Percentiles rank a stretch among this genome's conserved stretches.
Evolutionary conservation across 2,329 filamentous ascomycete species (phyloP).

Genomic region (Thelonectria rubi): DNA sequence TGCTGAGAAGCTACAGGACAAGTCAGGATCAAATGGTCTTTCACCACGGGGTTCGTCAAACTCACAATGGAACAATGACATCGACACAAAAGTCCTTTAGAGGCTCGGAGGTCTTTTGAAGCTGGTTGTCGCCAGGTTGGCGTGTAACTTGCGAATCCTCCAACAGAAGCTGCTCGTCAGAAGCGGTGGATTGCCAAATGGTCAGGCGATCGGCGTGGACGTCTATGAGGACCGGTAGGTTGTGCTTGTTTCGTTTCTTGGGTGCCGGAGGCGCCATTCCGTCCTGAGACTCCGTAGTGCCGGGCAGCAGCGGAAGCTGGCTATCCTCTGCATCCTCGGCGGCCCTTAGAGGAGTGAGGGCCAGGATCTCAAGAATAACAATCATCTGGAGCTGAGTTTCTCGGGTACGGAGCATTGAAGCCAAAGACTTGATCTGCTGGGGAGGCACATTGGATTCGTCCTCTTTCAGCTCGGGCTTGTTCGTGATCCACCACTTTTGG

Average conservation of each 20-base stretch:
- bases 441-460: conserved; percentile 58
- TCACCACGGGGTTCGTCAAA: conserved; percentile 13
- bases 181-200: conserved; percentile 83
- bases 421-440: conserved; percentile 67
- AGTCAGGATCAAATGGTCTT: conserved; percentile 46
- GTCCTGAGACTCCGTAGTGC: conserved; percentile 47
- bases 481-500: conserved; percentile 74
- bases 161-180: conserved; percentile 63
- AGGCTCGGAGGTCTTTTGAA: conserved; percentile 63
- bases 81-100: conserved; percentile 82
- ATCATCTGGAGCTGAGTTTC: conserved; percentile 86
- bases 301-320: conserved; percentile 57
- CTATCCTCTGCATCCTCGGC: conserved; percentile 53
- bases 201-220: conserved; percentile 80
- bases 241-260: conserved; percentile 70
- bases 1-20: conserved; percentile 69
- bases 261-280: conserved; percentile 38
- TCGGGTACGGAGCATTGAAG: conserved; percentile 73
- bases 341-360: conserved; percentile 67
- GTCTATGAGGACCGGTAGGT: conserved; percentile 73
- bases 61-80: conserved; percentile 81
- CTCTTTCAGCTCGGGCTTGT: conserved; percentile 61
- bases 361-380: conserved; percentile 78
- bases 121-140: conserved; percentile 46
- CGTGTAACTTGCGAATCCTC: conserved; percentile 57